phyloP scores from a whole-genome alignment of 106 monocot genomes.

The Platanthera guangdongensis region DNA sequence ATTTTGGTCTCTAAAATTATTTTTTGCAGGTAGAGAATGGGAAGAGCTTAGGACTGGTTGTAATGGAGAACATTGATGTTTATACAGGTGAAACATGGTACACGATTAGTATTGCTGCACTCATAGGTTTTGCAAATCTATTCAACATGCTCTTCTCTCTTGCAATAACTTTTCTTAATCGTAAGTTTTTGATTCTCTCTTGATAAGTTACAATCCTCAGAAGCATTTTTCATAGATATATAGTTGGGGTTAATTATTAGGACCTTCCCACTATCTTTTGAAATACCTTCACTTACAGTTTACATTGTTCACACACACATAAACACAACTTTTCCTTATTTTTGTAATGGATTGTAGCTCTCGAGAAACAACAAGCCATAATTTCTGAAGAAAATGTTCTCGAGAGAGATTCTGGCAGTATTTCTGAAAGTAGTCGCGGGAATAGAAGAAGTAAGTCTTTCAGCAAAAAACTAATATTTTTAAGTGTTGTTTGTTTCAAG shows the following conservation, averaged over 20 bases:
- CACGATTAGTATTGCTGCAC: conserved; percentile 70
- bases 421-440: neutral
- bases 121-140: conserved; percentile 59
- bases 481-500: neutral
- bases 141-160: conserved; percentile 84
- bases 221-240: too few species aligned
- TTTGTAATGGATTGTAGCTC: conserved; percentile 8
- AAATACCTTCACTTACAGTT: too few species aligned
- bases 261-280: too few species aligned
- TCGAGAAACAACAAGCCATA: conserved; percentile 43
- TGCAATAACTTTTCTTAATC: conserved; percentile 63
- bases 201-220: neutral
- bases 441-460: neutral
- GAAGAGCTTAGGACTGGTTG: conserved; percentile 28
- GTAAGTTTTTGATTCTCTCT: conserved; percentile 29
- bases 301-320: too few species aligned
- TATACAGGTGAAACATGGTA: conserved; percentile 54
- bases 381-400: conserved; percentile 36
- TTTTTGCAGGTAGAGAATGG: conserved; percentile 10
- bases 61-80: conserved; percentile 42
- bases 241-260: too few species aligned
- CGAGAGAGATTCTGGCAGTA: neutral
- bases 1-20: neutral
- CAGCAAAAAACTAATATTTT: neutral
- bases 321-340: neutral